A percentile compares a stretch with the other conserved stretches of the same genome.
Evolutionary conservation across 2,329 filamentous ascomycete species (phyloP).

Genomic region (Ophiostoma tasmaniense): DNA sequence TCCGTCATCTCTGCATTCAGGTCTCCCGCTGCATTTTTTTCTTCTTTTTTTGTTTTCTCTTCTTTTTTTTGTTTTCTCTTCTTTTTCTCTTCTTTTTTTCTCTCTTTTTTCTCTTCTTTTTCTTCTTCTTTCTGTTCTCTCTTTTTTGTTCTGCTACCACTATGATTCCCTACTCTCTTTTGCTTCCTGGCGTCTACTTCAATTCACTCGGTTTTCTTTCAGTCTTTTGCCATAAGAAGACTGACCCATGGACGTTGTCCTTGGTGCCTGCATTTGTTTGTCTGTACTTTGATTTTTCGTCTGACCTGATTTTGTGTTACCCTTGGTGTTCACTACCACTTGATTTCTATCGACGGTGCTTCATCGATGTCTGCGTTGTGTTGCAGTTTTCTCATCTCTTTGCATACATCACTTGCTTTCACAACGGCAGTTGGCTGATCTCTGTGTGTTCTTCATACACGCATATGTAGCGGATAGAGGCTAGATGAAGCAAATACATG

Average conservation of each 20-base stretch:
- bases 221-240: background rate
- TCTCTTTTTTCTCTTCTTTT: background rate
- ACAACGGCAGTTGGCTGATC: background rate
- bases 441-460: background rate
- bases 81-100: background rate
- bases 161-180: constrained; percentile 3
- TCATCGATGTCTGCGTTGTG: too few relatives aligned
- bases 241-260: background rate
- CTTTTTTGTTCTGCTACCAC: background rate
- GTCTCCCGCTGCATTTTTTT: background rate
- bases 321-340: background rate
- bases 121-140: background rate
- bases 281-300: background rate
- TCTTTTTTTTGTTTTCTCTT: too few relatives aligned
- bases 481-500: background rate
- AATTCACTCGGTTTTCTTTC: constrained; percentile 1
- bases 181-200: background rate
- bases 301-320: background rate
- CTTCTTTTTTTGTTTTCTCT: background rate
- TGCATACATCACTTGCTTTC: background rate
- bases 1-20: background rate
- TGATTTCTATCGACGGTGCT: background rate
- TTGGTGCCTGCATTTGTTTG: background rate
- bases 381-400: too few relatives aligned
- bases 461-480: background rate